Evolutionary conservation across 108 stramenopile genomes (phyloP).

Genomic region (Heterococcus sp.): DNA sequence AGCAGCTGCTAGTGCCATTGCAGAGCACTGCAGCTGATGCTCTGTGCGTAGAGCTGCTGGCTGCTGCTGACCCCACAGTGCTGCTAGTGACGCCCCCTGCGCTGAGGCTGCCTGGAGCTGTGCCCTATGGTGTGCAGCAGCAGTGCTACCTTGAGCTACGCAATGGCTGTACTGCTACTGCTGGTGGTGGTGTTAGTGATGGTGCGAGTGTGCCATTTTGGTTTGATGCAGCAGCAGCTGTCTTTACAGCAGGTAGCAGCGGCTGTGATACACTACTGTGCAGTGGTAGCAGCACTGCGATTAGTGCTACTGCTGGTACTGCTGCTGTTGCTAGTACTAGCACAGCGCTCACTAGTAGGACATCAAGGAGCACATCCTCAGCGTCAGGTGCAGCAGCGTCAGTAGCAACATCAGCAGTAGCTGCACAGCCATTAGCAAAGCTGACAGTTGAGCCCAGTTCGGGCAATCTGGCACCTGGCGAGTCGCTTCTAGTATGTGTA

Average conservation of each 20-base stretch:
- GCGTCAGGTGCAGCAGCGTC: not conserved
- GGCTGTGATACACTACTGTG: too few species aligned
- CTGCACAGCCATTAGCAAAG: not conserved
- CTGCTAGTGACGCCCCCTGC: conserved; percentile 9
- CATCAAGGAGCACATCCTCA: too few species aligned
- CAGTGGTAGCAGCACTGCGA: too few species aligned
- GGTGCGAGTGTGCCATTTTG: not conserved
- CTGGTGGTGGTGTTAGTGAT: too few species aligned
- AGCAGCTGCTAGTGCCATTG: not conserved
- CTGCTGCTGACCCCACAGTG: conserved; percentile 7
- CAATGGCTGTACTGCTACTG: not conserved
- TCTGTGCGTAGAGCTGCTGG: conserved; percentile 1
- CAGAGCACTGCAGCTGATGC: not conserved
- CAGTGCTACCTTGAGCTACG: not conserved
- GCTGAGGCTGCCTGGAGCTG: conserved; percentile 9
- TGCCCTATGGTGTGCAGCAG: conserved; percentile 8
- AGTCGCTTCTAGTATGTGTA: not conserved
- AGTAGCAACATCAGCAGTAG: not conserved
- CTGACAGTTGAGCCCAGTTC: not conserved
- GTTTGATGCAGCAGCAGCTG: not conserved
- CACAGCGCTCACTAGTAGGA: too few species aligned
- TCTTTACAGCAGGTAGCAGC: too few species aligned
- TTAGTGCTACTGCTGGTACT: too few species aligned
- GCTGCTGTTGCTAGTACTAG: too few species aligned
- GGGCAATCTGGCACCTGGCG: not conserved